These are phyloP conservation scores for Geotrichum fermentans DNA, from an alignment of 1,139 yeast species.

Conservation along the genomic window DNA sequence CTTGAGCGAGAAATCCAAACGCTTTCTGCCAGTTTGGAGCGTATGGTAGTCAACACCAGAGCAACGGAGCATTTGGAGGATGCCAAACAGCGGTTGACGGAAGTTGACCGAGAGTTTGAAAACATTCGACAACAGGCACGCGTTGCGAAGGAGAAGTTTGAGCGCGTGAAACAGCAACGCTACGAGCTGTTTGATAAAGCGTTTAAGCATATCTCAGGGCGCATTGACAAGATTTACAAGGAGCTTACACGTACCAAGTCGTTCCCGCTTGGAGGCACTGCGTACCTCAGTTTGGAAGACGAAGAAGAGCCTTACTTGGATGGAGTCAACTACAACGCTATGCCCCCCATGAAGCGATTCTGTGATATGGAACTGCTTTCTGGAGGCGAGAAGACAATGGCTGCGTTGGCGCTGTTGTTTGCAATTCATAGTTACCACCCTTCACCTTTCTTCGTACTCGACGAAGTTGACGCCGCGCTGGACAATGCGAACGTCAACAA, in stretches of 20 bases:
- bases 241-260: conserved; percentile 67
- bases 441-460: conserved; percentile 91
- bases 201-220: conserved; percentile 65
- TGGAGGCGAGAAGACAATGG: conserved; percentile 96
- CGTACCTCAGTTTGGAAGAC: conserved; percentile 79
- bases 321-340: conserved; percentile 87
- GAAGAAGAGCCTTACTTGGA: conserved; percentile 77
- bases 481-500: conserved; percentile 83
- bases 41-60: conserved; percentile 71
- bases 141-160: conserved; percentile 52
- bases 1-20: conserved; percentile 48
- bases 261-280: conserved; percentile 78
- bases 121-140: conserved; percentile 59
- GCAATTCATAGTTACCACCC: conserved; percentile 90
- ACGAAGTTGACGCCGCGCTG: conserved; percentile 95
- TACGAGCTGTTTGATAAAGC: conserved; percentile 63
- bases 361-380: conserved; percentile 89
- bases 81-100: conserved; percentile 56
- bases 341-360: conserved; percentile 94
- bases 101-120: conserved; percentile 62
- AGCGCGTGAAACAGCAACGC: conserved; percentile 56
- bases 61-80: conserved; percentile 74
- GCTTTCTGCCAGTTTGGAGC: conserved; percentile 54
- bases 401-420: conserved; percentile 86
- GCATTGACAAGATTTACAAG: conserved; percentile 77